Percentiles rank a stretch among this genome's conserved stretches.
phyloP scores from a whole-genome alignment of 331 rosid species.

The Pyrus hybrid region DNA sequence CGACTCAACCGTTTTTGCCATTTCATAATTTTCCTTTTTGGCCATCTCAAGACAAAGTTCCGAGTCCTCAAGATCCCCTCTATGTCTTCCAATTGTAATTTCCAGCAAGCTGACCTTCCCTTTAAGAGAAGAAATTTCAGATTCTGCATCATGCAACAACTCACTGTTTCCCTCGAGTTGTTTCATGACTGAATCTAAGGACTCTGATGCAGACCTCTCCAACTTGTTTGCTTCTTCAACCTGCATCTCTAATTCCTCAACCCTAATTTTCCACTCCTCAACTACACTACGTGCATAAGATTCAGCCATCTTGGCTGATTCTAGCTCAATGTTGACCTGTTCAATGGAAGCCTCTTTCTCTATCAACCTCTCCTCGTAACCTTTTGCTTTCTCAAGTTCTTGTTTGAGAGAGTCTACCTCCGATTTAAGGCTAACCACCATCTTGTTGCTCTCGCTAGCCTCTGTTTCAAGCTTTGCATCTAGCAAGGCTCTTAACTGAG shows the following conservation, averaged over 20 bases:
- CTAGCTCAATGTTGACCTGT: constrained; percentile 71
- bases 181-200: constrained; percentile 62
- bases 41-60: constrained; percentile 38
- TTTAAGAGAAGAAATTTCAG: constrained; percentile 62
- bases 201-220: constrained; percentile 82
- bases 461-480: constrained; percentile 70
- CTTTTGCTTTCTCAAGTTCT: constrained; percentile 54
- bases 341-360: constrained; percentile 67
- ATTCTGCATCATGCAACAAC: constrained; percentile 60
- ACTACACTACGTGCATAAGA: constrained; percentile 61
- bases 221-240: constrained; percentile 57
- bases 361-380: constrained; percentile 36
- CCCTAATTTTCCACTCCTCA: constrained; percentile 59
- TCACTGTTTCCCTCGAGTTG: constrained; percentile 64
- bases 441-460: constrained; percentile 43
- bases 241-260: constrained; percentile 53
- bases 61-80: constrained; percentile 65
- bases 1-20: constrained; percentile 40
- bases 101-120: constrained; percentile 73
- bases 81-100: constrained; percentile 64
- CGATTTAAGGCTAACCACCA: constrained; percentile 36
- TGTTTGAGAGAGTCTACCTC: constrained; percentile 53
- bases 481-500: constrained; percentile 54
- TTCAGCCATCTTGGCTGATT: constrained; percentile 87
- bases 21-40: constrained; percentile 52